Percentiles rank a stretch among this genome's conserved stretches.
phyloP scores from a whole-genome alignment of 768 basidiomycete genomes.

The Kwoniella shandongensis region DNA sequence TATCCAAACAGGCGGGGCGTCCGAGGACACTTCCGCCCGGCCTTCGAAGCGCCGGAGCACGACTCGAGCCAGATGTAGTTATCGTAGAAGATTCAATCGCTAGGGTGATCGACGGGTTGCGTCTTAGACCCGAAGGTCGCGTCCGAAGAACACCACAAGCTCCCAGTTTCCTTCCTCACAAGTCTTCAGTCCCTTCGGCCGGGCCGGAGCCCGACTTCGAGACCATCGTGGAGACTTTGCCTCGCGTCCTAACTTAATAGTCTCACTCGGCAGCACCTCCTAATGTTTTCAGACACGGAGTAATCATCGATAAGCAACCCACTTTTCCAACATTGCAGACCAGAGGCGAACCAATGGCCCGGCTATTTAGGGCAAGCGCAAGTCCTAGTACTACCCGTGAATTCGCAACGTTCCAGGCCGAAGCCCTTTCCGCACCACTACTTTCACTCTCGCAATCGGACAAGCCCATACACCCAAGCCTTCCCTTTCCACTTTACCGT shows the following conservation, averaged over 20 bases:
- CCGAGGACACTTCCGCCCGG: constrained; percentile 3
- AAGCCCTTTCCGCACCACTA: too few relatives aligned
- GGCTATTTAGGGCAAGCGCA: not conserved
- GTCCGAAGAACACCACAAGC: constrained; percentile 35
- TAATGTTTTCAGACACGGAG: constrained; percentile 52
- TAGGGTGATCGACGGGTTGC: constrained; percentile 5
- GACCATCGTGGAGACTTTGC: constrained; percentile 53
- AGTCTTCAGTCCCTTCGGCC: constrained; percentile 54
- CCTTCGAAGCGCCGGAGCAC: constrained; percentile 30
- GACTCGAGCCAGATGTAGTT: constrained; percentile 22
- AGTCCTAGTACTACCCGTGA: too few relatives aligned
- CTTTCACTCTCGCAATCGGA: too few relatives aligned
- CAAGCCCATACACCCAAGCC: too few relatives aligned
- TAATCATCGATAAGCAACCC: constrained; percentile 56
- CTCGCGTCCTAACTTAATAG: constrained; percentile 3
- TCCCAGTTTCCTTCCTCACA: constrained; percentile 59
- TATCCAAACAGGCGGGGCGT: constrained; percentile 55
- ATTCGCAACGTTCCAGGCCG: too few relatives aligned
- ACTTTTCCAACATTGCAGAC: constrained; percentile 43
- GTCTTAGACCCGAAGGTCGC: constrained; percentile 4
- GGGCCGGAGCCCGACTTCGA: constrained; percentile 50
- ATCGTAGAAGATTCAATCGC: constrained; percentile 7
- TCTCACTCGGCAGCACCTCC: constrained; percentile 52
- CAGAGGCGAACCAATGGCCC: constrained; percentile 8
- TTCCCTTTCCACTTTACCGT: too few relatives aligned